Conservation (phyloP, 2,329 filamentous ascomycete species). For the Bisporella sp. region DNA sequence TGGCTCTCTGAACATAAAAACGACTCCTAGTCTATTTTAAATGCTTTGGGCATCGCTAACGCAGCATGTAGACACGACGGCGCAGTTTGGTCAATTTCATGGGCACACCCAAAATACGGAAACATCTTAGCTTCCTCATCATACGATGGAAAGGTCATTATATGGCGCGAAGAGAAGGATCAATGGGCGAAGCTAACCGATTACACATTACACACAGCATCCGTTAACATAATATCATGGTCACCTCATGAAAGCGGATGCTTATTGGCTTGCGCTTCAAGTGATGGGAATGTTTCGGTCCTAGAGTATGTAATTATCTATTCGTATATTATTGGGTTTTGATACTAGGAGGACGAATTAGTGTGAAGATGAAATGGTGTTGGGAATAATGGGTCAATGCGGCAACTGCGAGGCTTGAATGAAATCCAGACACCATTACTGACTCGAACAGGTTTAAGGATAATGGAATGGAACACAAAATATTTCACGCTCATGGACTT, state of each 20-base stretch:
- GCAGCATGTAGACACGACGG: conserved; percentile 70
- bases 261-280: conserved; percentile 87
- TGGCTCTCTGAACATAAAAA: no score
- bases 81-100: conserved; percentile 95
- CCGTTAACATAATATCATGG: conserved; percentile 95
- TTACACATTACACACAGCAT: conserved; percentile 88
- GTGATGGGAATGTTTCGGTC: conserved; percentile 87
- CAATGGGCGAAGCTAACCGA: conserved; percentile 86
- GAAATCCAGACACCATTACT: no score
- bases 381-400: not conserved
- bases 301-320: conserved; percentile 55
- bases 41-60: conserved; percentile 9
- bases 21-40: no score
- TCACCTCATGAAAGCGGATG: conserved; percentile 95
- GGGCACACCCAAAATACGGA: conserved; percentile 98
- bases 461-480: conserved; percentile 82
- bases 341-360: not conserved
- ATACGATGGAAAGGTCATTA: conserved; percentile 96
- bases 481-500: conserved; percentile 86
- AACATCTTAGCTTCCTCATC: conserved; percentile 93
- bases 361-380: not conserved
- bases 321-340: not conserved
- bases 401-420: no score
- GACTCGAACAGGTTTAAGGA: conserved; percentile 62
- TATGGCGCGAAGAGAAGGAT: conserved; percentile 82